Evolutionary conservation across 2,329 filamentous ascomycete species (phyloP), one percentile per base, ranked within the genome.

Genomic region (Neurospora sp.): DNA sequence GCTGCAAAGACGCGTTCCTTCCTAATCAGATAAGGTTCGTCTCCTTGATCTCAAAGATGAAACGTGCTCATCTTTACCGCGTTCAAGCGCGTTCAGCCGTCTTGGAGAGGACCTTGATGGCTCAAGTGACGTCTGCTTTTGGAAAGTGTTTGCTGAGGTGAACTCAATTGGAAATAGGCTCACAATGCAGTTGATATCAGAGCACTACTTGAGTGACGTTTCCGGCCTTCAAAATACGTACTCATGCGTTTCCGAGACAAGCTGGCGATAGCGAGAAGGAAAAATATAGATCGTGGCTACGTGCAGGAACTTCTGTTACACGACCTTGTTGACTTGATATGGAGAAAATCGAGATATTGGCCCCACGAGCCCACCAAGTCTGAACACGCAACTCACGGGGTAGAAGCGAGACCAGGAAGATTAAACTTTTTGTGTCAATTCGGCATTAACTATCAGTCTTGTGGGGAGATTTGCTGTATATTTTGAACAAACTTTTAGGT

Each of bases 381-480:
- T 33, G 19, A 23, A 57, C 52, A 57, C 52, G 12, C 23, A 28
- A 57, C 23, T 57, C 52, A 57, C 52, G 23, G 10, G 52, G 23
- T 57, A 57, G 15, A 36, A 28, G 11, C 19, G 52, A 57, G 52
- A 6, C 1, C 23, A 57, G 52, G 15, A 4, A n/a, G 23, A n/a
- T 62, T 36, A 1, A 36, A 33, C 8, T 40, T 28, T 69, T 69
- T 39, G 62, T 66, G 67, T 40, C 28, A 52, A 67, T 41, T 40
- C 46, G 65, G 57, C 43, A 71, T 70, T 72, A 69, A 67, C 71
- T 69, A 69, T 72, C 70, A 71, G 69, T 67, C 70, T 36, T 62
- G 52, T 62, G 28, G 28, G 52, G 52, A 62, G 52, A 62, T 62
- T 62, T 62, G 52, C 3, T 62, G 17, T 62, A 62, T 62, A 1